Evolutionary conservation across 108 stramenopile genomes (phyloP).

Genomic region (Cylindrotheca fusiformis): DNA sequence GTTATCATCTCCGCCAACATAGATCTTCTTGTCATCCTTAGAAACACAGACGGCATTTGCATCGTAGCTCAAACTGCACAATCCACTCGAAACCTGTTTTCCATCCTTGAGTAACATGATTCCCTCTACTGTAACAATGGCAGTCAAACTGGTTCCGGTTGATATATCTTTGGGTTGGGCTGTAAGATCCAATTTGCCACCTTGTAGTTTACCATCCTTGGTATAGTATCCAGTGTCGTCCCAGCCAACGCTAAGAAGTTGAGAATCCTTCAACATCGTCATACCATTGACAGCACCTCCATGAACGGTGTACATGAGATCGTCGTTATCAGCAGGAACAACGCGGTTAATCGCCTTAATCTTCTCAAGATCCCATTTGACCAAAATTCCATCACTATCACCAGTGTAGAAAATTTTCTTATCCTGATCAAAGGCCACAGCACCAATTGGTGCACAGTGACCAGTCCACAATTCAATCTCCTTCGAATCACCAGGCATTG

Average conservation of each 20-base stretch:
- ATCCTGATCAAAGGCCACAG: constrained; percentile 68
- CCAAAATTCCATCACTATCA: constrained; percentile 88
- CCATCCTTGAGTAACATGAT: constrained; percentile 51
- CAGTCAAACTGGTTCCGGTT: constrained; percentile 59
- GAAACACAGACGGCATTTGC: constrained; percentile 74
- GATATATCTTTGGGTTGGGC: constrained; percentile 88
- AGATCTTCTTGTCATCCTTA: constrained; percentile 74
- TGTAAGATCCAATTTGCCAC: constrained; percentile 44
- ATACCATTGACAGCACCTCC: constrained; percentile 65
- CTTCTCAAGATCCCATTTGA: constrained; percentile 74
- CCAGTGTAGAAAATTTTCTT: constrained; percentile 76
- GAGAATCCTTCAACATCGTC: constrained; percentile 36
- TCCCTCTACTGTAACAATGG: constrained; percentile 75
- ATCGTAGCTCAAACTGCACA: constrained; percentile 57
- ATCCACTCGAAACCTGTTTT: constrained; percentile 35
- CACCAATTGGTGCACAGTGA: constrained; percentile 81
- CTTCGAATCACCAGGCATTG: constrained; percentile 32
- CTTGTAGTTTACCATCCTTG: constrained; percentile 25
- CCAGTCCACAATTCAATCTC: constrained; percentile 59
- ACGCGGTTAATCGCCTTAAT: constrained; percentile 38
- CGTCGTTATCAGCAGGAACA: constrained; percentile 37
- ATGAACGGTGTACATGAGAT: constrained; percentile 60
- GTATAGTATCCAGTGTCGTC: constrained; percentile 81
- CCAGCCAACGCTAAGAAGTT: constrained; percentile 85
- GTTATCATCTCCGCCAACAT: constrained; percentile 91